Evolutionary conservation across 352 stramenopile species (phyloP), one percentile per base, ranked within the genome.

Genomic region (Pythium volutum): DNA sequence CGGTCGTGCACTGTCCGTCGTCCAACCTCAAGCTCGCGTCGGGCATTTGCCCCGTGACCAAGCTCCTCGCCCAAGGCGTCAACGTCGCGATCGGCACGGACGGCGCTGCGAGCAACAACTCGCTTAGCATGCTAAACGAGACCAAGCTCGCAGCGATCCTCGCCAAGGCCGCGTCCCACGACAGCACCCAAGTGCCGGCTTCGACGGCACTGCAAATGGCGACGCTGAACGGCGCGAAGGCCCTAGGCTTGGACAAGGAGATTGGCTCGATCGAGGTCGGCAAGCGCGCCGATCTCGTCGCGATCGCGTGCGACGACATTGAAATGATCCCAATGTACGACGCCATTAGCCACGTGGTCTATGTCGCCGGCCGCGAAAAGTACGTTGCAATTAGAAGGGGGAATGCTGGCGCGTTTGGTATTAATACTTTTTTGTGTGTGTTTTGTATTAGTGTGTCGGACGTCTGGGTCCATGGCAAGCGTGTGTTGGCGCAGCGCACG

Each of bases 1-100:
- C 87, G 55, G 87, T 97, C 31, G 79, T 93, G 33, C 89, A 97
- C 77, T 97, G 89, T 56, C 89, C 89, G 34, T 90, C 85, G 54
- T 96, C 87, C 41, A 96, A 97, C 69, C 75, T 97, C 41, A 96
- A 96, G 72, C 70, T 97, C 34, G 89, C 85, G 43, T 92, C 80
- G 38, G 89, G 89, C 26, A 86, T 96, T 55, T 93, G 80, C 22
- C 82, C 72, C 33, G 81, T 96, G 50, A 67, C 79, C 26, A 74
- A 87, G 22, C 78, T 96, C 65, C 43, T 95, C n/a, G 74, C 84
- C 33, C 69, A 68, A 1, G 89, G 88, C 25, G 82, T 95, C 15
- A 96, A 96, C 64, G 88, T 97, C 1, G 84, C 77, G 20, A 76
- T 97, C 45, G 89, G 89, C 47, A 97, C 89, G 62, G 89, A 97